Percentiles rank a stretch among this genome's conserved stretches.
phyloP scores from a whole-genome alignment of 306 rosid species.

The Quercus mongolica region DNA sequence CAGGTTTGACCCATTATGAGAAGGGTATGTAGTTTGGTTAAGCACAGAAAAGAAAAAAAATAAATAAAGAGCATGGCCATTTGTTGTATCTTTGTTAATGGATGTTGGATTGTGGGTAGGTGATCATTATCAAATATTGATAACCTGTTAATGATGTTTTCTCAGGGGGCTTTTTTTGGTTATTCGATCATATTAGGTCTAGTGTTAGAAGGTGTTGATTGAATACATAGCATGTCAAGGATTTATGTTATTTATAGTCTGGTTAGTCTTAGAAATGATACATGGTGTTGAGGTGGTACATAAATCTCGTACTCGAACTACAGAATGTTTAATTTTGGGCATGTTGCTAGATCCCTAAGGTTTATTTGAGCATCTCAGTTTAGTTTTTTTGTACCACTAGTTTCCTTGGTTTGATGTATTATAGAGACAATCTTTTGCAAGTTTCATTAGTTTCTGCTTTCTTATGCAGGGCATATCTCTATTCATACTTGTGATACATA shows the following conservation, averaged over 20 bases:
- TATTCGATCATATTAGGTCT: neutral
- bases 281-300: neutral
- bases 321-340: neutral
- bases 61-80: neutral
- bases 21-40: neutral
- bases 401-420: slow-evolving; percentile 13
- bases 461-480: slow-evolving; percentile 67
- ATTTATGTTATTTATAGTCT: neutral
- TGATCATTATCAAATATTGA: neutral
- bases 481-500: slow-evolving; percentile 56
- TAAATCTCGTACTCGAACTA: slow-evolving; percentile 1
- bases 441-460: slow-evolving; percentile 8
- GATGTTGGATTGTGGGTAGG: neutral
- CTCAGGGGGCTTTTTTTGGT: neutral
- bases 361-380: slow-evolving; percentile 11
- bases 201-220: neutral
- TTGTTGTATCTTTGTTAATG: neutral
- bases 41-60: neutral
- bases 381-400: slow-evolving; percentile 4
- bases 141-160: neutral
- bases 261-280: neutral
- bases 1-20: neutral
- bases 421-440: no score
- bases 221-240: neutral
- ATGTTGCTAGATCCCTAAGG: slow-evolving; percentile 9